Percentiles rank a stretch among this genome's conserved stretches.
Evolutionary conservation across 1,284 basidiomycete species (phyloP).

Genomic region (Rhizoctonia solani): DNA sequence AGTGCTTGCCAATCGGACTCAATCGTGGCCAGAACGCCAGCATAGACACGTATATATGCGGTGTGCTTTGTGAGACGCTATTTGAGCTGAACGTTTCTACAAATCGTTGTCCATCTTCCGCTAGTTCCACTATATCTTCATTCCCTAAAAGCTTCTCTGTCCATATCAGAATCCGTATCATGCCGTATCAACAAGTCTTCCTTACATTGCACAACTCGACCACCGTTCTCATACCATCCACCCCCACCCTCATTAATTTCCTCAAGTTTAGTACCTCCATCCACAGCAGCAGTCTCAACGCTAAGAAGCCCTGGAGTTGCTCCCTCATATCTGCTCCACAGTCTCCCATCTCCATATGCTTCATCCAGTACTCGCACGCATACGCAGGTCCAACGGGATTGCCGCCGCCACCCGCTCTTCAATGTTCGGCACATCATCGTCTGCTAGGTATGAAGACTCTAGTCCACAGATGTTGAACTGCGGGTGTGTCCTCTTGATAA

Average conservation of each 20-base stretch:
- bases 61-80: background rate
- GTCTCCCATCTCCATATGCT: background rate
- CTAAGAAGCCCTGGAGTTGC: background rate
- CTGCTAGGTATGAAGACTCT: background rate
- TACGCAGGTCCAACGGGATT: background rate
- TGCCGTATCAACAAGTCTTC: background rate
- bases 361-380: background rate
- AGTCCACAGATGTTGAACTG: conserved; percentile 9
- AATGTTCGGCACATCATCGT: background rate
- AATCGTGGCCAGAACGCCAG: background rate
- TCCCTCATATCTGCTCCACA: background rate
- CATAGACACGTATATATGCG: conserved; percentile 1
- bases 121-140: background rate
- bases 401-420: background rate
- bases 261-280: conserved; percentile 11
- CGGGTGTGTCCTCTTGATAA: background rate
- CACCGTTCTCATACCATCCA: background rate
- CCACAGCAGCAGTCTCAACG: background rate
- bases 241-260: background rate
- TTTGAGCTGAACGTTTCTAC: background rate
- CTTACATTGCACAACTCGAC: background rate
- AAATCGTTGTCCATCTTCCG: background rate
- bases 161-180: background rate
- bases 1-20: background rate
- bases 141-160: background rate